Conservation (phyloP, 331 rosid genomes). For the Malus hybrid region DNA sequence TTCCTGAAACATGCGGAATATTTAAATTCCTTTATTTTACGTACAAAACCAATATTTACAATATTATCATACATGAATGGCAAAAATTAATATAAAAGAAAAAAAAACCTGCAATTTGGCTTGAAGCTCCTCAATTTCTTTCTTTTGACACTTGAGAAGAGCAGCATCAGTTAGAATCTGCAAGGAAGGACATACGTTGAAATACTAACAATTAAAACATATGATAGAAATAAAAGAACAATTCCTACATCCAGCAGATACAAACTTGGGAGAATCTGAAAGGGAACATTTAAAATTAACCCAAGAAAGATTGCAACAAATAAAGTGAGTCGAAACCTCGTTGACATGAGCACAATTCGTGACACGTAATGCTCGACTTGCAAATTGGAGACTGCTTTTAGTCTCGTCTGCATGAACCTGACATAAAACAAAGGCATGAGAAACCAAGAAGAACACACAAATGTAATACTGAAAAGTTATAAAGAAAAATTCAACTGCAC, state of each 20-base stretch:
- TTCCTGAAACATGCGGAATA: conserved; percentile 40
- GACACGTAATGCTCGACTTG: conserved; percentile 94
- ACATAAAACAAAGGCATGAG: conserved; percentile 19
- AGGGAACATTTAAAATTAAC: conserved; percentile 1
- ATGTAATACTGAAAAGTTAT: background rate
- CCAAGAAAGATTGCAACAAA: background rate
- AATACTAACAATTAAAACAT: conserved; percentile 1
- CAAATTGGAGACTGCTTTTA: conserved; percentile 95
- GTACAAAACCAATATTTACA: background rate
- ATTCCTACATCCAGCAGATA: background rate
- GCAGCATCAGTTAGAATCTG: conserved; percentile 99
- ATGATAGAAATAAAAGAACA: conserved; percentile 11
- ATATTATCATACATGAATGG: conserved; percentile 4
- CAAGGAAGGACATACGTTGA: conserved; percentile 7
- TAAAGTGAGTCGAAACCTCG: conserved; percentile 49
- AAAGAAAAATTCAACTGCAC: background rate
- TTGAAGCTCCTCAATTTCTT: conserved; percentile 90
- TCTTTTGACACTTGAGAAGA: conserved; percentile 86
- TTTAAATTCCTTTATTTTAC: conserved; percentile 11
- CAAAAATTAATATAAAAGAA: background rate
- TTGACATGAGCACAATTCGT: conserved; percentile 93
- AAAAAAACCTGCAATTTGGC: conserved; percentile 74
- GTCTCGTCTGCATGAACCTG: conserved; percentile 97
- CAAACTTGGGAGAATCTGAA: conserved; percentile 1
- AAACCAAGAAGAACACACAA: conserved; percentile 11